Evolutionary conservation across 2,329 filamentous ascomycete species (phyloP).

Genomic region (Epicoccum sorghinum): DNA sequence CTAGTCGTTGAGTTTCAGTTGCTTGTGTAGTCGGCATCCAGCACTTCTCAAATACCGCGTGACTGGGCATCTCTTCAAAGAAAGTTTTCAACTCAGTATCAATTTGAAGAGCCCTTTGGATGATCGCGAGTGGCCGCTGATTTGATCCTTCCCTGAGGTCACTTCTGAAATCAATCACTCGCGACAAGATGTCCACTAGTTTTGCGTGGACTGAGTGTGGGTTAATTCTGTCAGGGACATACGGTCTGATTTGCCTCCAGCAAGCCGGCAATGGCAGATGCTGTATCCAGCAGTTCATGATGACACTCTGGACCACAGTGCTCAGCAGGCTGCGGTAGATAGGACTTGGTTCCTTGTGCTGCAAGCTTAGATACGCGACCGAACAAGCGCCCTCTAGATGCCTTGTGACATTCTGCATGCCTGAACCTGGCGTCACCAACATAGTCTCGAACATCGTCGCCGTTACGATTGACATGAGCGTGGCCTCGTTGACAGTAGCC

Average conservation of each 20-base stretch:
- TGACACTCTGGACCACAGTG: slow-evolving; percentile 27
- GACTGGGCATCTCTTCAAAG: slow-evolving; percentile 20
- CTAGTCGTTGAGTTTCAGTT: slow-evolving; percentile 17
- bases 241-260: slow-evolving; percentile 18
- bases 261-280: slow-evolving; percentile 25
- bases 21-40: slow-evolving; percentile 7
- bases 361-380: slow-evolving; percentile 29
- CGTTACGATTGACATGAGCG: slow-evolving; percentile 33
- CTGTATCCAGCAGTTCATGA: slow-evolving; percentile 37
- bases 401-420: slow-evolving; percentile 31
- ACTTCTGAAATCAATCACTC: slow-evolving; percentile 25
- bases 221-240: slow-evolving; percentile 12
- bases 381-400: slow-evolving; percentile 37
- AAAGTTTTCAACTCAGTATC: slow-evolving; percentile 25
- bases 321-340: slow-evolving; percentile 20
- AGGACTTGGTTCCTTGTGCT: slow-evolving; percentile 19
- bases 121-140: slow-evolving; percentile 9
- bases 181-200: slow-evolving; percentile 27
- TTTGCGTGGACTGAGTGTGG: slow-evolving; percentile 16
- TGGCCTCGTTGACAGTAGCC: slow-evolving; percentile 23
- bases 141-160: slow-evolving; percentile 6
- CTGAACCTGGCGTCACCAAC: slow-evolving; percentile 20
- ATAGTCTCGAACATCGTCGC: slow-evolving; percentile 38
- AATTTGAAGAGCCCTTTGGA: slow-evolving; percentile 20
- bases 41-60: slow-evolving; percentile 18